Evolutionary conservation across 2,329 filamentous ascomycete species (phyloP).

Genomic region (Trichothecium roseum): DNA sequence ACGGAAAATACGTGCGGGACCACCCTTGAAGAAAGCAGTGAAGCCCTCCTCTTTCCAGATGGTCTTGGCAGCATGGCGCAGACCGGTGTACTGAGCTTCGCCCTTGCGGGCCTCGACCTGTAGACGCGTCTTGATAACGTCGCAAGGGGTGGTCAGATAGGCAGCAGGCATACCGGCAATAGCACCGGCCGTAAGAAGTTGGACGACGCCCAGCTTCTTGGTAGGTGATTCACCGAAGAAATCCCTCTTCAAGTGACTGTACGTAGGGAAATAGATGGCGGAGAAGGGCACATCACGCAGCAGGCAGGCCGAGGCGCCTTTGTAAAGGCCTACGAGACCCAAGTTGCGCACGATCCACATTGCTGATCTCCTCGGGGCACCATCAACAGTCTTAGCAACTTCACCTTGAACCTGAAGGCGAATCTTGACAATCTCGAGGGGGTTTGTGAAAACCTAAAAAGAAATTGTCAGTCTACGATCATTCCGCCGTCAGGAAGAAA

Average conservation of each 20-base stretch:
- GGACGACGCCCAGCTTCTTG: constrained; percentile 81
- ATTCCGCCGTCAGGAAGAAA: background rate
- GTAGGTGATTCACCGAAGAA: constrained; percentile 81
- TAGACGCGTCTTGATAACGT: constrained; percentile 97
- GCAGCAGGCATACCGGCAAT: constrained; percentile 88
- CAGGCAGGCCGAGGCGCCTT: constrained; percentile 88
- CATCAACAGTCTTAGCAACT: constrained; percentile 76
- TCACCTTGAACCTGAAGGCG: constrained; percentile 95
- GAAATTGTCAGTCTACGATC: constrained; percentile 1
- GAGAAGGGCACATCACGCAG: constrained; percentile 96
- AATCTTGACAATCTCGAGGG: constrained; percentile 98
- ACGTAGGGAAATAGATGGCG: constrained; percentile 96
- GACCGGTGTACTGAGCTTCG: constrained; percentile 75
- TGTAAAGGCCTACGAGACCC: constrained; percentile 90
- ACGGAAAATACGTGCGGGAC: constrained; percentile 85
- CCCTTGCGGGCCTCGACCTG: constrained; percentile 97
- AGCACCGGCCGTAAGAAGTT: constrained; percentile 87
- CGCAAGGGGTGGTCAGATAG: constrained; percentile 93
- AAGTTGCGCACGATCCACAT: constrained; percentile 97
- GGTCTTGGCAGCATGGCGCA: constrained; percentile 75
- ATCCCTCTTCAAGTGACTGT: constrained; percentile 88
- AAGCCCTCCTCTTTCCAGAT: constrained; percentile 89
- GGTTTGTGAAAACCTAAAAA: constrained; percentile 82
- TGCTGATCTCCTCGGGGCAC: constrained; percentile 76
- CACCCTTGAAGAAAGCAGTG: constrained; percentile 96